Conservation (phyloP, 2,329 filamentous ascomycete genomes). For the Fusarium veterinarium region DNA sequence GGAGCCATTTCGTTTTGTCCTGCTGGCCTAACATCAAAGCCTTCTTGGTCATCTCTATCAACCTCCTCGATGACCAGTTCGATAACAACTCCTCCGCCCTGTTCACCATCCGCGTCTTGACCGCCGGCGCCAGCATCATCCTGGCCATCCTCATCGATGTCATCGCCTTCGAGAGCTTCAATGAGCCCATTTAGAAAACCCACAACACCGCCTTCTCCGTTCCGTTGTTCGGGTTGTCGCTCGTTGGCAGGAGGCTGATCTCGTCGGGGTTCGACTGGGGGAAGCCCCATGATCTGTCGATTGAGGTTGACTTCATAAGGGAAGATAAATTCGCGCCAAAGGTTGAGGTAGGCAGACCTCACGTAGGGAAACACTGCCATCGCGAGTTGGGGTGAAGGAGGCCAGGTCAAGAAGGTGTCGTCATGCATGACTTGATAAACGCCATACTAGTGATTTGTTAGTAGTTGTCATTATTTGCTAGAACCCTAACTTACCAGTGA, state of each 20-base stretch:
- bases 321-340: slow-evolving; percentile 60
- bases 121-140: slow-evolving; percentile 33
- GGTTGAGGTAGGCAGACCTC: slow-evolving; percentile 57
- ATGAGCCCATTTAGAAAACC: slow-evolving; percentile 53
- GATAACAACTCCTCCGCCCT: slow-evolving; percentile 47
- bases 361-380: slow-evolving; percentile 62
- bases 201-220: slow-evolving; percentile 48
- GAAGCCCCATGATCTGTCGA: slow-evolving; percentile 56
- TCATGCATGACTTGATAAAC: slow-evolving; percentile 59
- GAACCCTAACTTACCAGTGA: slow-evolving; percentile 51
- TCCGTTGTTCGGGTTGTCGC: slow-evolving; percentile 35
- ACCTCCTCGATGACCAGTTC: slow-evolving; percentile 51
- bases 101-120: slow-evolving; percentile 35
- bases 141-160: slow-evolving; percentile 45
- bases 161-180: slow-evolving; percentile 52
- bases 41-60: slow-evolving; percentile 57
- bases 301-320: slow-evolving; percentile 62
- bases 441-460: slow-evolving; percentile 56
- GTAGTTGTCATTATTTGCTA: not conserved
- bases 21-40: slow-evolving; percentile 38
- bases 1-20: slow-evolving; percentile 24
- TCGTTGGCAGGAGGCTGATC: slow-evolving; percentile 29
- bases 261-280: slow-evolving; percentile 44
- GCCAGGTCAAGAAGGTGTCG: slow-evolving; percentile 62
- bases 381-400: slow-evolving; percentile 64